These are phyloP conservation scores for Tolypocladium album DNA, from an alignment of 2,329 filamentous ascomycete species.

Conservation along the genomic window DNA sequence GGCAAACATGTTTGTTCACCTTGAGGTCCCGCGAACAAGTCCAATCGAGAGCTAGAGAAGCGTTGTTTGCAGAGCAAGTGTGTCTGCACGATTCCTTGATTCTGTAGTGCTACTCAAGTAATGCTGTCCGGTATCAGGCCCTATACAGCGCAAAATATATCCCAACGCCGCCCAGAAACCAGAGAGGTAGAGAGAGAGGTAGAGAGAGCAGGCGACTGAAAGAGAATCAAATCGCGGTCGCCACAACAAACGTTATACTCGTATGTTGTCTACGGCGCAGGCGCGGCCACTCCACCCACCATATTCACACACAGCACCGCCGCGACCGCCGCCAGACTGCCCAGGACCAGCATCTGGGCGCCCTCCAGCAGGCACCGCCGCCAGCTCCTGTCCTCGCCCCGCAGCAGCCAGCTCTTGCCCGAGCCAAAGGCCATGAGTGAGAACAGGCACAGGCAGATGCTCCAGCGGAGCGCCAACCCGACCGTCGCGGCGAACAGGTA, in stretches of 20 bases:
- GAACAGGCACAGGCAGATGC: slow-evolving; percentile 40
- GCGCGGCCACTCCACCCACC: slow-evolving; percentile 7
- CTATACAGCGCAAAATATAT: neutral
- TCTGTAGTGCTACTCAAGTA: neutral
- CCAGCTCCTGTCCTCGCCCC: slow-evolving; percentile 6
- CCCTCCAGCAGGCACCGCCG: slow-evolving; percentile 17
- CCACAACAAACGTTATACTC: neutral
- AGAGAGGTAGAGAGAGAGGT: no score
- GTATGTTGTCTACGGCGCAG: neutral
- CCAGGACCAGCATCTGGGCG: slow-evolving; percentile 22
- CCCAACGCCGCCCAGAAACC: neutral
- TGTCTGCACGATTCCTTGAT: neutral
- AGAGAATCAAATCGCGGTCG: neutral
- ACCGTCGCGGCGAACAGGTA: slow-evolving; percentile 43
- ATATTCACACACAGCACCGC: slow-evolving; percentile 18
- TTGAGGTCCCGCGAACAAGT: neutral
- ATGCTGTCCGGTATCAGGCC: neutral
- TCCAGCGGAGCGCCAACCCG: slow-evolving; percentile 36
- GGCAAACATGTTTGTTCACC: neutral
- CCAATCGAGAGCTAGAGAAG: neutral
- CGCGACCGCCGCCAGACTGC: slow-evolving; percentile 19
- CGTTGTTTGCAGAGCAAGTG: neutral
- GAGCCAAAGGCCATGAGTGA: slow-evolving; percentile 46
- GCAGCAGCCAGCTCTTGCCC: slow-evolving; percentile 36
- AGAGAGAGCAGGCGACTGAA: neutral